Conservation (phyloP, 441 rosid species). For the Bocquillonia castaneifolia region DNA sequence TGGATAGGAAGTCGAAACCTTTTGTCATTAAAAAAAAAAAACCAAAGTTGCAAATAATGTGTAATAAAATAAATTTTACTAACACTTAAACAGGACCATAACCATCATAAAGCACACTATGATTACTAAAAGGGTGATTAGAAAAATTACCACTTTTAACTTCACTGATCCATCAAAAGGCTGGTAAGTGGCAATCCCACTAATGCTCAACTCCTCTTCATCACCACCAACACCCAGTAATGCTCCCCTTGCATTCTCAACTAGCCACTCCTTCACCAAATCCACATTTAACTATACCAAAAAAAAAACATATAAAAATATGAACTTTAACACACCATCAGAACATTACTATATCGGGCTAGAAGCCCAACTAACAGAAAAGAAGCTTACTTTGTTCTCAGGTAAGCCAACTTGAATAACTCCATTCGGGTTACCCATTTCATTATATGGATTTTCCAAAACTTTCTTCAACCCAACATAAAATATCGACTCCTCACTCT, state of each 20-base stretch:
- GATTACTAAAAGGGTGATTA: background rate
- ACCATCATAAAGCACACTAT: background rate
- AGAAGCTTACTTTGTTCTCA: constrained; percentile 54
- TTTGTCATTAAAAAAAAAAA: background rate
- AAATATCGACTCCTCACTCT: constrained; percentile 52
- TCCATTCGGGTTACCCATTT: constrained; percentile 50
- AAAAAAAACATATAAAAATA: constrained; percentile 2
- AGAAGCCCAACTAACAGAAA: background rate
- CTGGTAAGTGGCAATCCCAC: constrained; percentile 64
- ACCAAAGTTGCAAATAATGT: background rate
- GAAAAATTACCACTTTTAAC: constrained; percentile 60
- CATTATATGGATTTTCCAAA: constrained; percentile 57
- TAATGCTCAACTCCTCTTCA: constrained; percentile 40
- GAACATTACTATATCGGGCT: background rate
- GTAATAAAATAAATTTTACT: background rate
- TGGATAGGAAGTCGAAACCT: background rate
- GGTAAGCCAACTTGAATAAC: constrained; percentile 71
- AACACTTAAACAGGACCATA: too few relatives aligned
- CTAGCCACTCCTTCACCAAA: constrained; percentile 73
- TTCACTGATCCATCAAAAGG: constrained; percentile 61
- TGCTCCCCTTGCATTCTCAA: constrained; percentile 54
- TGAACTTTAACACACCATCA: constrained; percentile 1
- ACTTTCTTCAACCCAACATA: constrained; percentile 50
- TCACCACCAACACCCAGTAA: constrained; percentile 44
- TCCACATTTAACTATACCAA: constrained; percentile 60